Evolutionary conservation across 306 rosid species (phyloP).

Genomic region (Arachis stenosperma): DNA sequence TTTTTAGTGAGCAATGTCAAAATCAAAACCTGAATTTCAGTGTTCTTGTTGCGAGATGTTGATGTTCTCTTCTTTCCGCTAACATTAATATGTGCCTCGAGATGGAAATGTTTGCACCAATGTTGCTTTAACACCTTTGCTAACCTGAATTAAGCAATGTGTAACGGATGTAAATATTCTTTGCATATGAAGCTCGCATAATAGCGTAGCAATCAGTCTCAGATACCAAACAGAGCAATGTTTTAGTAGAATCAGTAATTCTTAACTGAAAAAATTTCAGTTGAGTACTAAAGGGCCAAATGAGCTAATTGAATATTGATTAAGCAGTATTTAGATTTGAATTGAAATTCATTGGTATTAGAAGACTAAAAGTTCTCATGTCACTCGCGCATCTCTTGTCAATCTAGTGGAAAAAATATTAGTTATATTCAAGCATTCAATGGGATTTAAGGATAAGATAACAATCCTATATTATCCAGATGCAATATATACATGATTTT

Average conservation of each 20-base stretch:
- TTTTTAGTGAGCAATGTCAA: slow-evolving; percentile 15
- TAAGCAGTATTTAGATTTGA: slow-evolving; percentile 29
- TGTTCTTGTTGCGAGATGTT: slow-evolving; percentile 69
- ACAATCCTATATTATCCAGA: slow-evolving; percentile 7
- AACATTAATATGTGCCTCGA: slow-evolving; percentile 55
- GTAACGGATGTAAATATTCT: slow-evolving; percentile 26
- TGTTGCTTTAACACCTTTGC: slow-evolving; percentile 89
- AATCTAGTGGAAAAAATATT: slow-evolving; percentile 12
- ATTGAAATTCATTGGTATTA: slow-evolving; percentile 10
- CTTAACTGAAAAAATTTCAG: slow-evolving; percentile 12
- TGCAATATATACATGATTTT: slow-evolving; percentile 22
- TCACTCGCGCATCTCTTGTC: slow-evolving; percentile 6
- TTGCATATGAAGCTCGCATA: slow-evolving; percentile 25
- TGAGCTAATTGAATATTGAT: slow-evolving; percentile 21
- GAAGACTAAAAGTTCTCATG: slow-evolving; percentile 21
- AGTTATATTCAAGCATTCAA: slow-evolving; percentile 12
- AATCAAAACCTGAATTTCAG: slow-evolving; percentile 82
- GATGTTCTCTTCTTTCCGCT: slow-evolving; percentile 63
- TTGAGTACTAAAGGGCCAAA: slow-evolving; percentile 28
- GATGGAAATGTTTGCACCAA: slow-evolving; percentile 67
- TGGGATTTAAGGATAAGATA: slow-evolving; percentile 8
- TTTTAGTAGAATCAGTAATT: slow-evolving; percentile 25
- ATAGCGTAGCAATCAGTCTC: slow-evolving; percentile 16
- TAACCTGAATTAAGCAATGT: slow-evolving; percentile 60
- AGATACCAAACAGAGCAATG: slow-evolving; percentile 15